A percentile compares a stretch with the other conserved stretches of the same genome.
phyloP scores from a whole-genome alignment of 495 filamentous ascomycete species.

The Aspergillus heteromorphus region DNA sequence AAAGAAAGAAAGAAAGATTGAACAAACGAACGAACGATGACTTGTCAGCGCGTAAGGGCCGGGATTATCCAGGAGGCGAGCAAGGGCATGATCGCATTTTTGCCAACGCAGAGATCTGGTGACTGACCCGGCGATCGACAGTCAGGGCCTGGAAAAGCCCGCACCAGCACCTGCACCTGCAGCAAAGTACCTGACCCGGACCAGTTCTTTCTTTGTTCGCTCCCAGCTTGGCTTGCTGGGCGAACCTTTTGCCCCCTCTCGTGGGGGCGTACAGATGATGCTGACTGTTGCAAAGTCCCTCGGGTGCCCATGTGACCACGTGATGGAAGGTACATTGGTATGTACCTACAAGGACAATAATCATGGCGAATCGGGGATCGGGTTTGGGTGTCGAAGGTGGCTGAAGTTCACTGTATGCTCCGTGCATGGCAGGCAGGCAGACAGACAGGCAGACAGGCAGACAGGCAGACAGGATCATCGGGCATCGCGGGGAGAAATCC shows the following conservation, averaged over 20 bases:
- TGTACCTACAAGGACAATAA: too few species aligned
- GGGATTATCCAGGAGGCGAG: constrained; percentile 8
- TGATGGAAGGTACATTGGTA: too few species aligned
- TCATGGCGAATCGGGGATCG: too few species aligned
- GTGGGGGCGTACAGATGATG: background rate
- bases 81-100: constrained; percentile 20
- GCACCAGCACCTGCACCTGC: background rate
- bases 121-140: constrained; percentile 34
- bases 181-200: background rate
- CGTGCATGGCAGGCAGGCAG: background rate
- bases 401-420: background rate
- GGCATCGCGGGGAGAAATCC: background rate
- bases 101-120: constrained; percentile 43
- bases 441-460: too few species aligned
- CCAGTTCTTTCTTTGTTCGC: background rate
- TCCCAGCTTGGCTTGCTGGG: background rate
- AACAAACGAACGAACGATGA: constrained; percentile 5
- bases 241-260: background rate
- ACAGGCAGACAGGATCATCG: background rate
- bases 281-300: background rate
- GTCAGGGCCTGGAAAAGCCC: background rate
- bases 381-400: too few species aligned
- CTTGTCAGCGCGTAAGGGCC: constrained; percentile 13
- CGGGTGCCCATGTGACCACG: constrained; percentile 1
- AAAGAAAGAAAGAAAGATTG: too few species aligned